A percentile compares a stretch with the other conserved stretches of the same genome.
These are phyloP conservation scores for Saccharomycopsis amapae DNA, from an alignment of 805 yeast genomes.

Conservation along the genomic window DNA sequence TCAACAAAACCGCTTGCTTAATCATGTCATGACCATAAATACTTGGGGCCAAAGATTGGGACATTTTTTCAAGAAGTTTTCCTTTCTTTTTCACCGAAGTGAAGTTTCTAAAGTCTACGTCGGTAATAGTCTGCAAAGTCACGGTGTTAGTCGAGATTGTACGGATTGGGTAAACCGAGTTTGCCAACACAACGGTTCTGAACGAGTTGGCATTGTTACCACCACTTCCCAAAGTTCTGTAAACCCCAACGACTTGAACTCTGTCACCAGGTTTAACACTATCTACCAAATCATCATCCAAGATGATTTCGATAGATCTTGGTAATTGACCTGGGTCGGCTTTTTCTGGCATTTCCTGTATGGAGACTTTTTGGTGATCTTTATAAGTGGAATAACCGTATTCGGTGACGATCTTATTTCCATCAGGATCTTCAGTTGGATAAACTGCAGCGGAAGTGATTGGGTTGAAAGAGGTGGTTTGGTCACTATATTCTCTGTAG, in stretches of 20 bases:
- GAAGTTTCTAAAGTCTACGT: conserved; percentile 78
- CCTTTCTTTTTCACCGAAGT: conserved; percentile 65
- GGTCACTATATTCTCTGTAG: conserved; percentile 88
- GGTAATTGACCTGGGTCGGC: conserved; percentile 99
- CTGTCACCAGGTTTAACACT: conserved; percentile 93
- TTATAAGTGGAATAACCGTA: conserved; percentile 88
- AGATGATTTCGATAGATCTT: conserved; percentile 81
- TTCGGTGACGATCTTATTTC: conserved; percentile 81
- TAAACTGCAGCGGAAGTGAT: conserved; percentile 76
- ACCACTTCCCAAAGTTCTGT: conserved; percentile 81
- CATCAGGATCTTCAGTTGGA: conserved; percentile 90
- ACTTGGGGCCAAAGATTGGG: conserved; percentile 90
- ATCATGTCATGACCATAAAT: conserved; percentile 90
- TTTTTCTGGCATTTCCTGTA: conserved; percentile 96
- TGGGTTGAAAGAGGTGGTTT: conserved; percentile 84
- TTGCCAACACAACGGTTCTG: conserved; percentile 76
- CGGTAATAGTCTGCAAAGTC: conserved; percentile 60
- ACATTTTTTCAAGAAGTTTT: conserved; percentile 67
- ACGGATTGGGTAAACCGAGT: conserved; percentile 82
- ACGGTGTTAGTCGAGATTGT: conserved; percentile 84
- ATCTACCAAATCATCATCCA: conserved; percentile 94
- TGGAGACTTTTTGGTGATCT: conserved; percentile 88
- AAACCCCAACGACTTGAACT: conserved; percentile 88
- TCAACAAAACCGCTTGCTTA: conserved; percentile 82
- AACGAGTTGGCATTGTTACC: conserved; percentile 57